Percentiles rank a stretch among this genome's conserved stretches.
These are phyloP conservation scores for Elaeagnus macrophylla DNA, from an alignment of 306 rosid genomes.

Conservation along the genomic window DNA sequence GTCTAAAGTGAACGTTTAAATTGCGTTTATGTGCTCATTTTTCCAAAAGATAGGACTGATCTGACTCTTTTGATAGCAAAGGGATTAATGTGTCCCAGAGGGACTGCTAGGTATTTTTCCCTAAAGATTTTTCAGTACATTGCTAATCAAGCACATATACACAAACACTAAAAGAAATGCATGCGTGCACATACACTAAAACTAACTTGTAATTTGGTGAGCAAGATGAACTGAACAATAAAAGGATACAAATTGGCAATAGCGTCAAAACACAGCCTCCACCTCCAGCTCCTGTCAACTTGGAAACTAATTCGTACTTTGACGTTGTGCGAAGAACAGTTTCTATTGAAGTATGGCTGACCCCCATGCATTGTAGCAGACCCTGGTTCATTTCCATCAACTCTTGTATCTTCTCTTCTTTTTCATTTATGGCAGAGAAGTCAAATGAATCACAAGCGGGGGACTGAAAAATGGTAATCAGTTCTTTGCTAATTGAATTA, in stretches of 20 bases:
- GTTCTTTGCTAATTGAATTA: slow-evolving; percentile 75
- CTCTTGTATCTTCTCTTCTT: slow-evolving; percentile 73
- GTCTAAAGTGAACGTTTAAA: too few species aligned
- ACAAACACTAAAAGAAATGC: too few species aligned
- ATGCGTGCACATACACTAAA: too few species aligned
- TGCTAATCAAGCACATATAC: too few species aligned
- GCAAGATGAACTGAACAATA: slow-evolving; percentile 2
- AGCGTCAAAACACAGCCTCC: slow-evolving; percentile 98
- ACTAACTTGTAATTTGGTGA: neutral
- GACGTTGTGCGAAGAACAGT: slow-evolving; percentile 75
- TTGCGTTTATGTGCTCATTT: too few species aligned
- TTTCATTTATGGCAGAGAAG: slow-evolving; percentile 50
- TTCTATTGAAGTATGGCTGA: slow-evolving; percentile 80
- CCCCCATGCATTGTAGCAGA: slow-evolving; percentile 90
- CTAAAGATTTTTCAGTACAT: too few species aligned
- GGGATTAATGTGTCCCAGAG: too few species aligned
- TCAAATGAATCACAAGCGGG: slow-evolving; percentile 39
- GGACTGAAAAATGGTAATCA: slow-evolving; percentile 59
- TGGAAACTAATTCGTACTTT: slow-evolving; percentile 77
- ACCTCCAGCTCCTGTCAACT: slow-evolving; percentile 97
- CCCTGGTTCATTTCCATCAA: slow-evolving; percentile 98
- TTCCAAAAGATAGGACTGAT: too few species aligned
- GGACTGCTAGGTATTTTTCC: too few species aligned
- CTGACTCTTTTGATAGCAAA: too few species aligned
- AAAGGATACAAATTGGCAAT: slow-evolving; percentile 85